Percentiles rank a stretch among this genome's conserved stretches.
These are phyloP conservation scores for Erysimum cheiri DNA, from an alignment of 441 rosid species.

Conservation along the genomic window DNA sequence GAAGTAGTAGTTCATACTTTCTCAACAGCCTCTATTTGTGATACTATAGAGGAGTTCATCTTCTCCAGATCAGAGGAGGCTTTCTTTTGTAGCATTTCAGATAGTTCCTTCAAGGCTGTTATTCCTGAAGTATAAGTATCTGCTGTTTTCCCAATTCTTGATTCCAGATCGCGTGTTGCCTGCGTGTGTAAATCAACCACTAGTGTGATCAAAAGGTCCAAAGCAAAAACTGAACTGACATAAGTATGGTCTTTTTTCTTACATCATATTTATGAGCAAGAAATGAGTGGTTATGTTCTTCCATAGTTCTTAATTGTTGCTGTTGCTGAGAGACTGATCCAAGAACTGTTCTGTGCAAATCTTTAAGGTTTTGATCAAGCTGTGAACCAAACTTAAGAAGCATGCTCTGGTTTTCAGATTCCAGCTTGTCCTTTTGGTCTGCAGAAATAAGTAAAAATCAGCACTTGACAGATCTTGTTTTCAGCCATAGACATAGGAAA, in stretches of 20 bases:
- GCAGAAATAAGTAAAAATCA: constrained; percentile 32
- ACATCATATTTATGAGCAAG: constrained; percentile 85
- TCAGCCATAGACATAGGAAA: constrained; percentile 12
- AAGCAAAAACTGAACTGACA: neutral
- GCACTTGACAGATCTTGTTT: constrained; percentile 9
- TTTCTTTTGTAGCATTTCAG: constrained; percentile 53
- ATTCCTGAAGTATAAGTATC: constrained; percentile 62
- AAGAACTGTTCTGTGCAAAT: constrained; percentile 68
- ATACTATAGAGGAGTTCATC: constrained; percentile 50
- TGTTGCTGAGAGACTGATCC: constrained; percentile 91
- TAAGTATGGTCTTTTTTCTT: constrained; percentile 43
- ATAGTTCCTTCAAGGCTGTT: constrained; percentile 57
- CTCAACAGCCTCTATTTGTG: constrained; percentile 58
- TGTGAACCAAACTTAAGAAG: constrained; percentile 85
- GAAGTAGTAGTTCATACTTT: constrained; percentile 50
- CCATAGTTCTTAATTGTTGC: constrained; percentile 78
- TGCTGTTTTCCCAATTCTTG: constrained; percentile 61
- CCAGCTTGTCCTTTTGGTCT: constrained; percentile 83
- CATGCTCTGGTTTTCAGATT: constrained; percentile 69
- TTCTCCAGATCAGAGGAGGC: constrained; percentile 62
- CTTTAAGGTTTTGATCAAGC: constrained; percentile 75
- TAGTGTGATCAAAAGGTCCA: constrained; percentile 18
- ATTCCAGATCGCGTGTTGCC: constrained; percentile 67
- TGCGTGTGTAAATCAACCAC: constrained; percentile 43
- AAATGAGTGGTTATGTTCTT: constrained; percentile 70